Evolutionary conservation across 371 early-diverging fungal genomes (phyloP).

Genomic region (Syncephalastrum sp.): DNA sequence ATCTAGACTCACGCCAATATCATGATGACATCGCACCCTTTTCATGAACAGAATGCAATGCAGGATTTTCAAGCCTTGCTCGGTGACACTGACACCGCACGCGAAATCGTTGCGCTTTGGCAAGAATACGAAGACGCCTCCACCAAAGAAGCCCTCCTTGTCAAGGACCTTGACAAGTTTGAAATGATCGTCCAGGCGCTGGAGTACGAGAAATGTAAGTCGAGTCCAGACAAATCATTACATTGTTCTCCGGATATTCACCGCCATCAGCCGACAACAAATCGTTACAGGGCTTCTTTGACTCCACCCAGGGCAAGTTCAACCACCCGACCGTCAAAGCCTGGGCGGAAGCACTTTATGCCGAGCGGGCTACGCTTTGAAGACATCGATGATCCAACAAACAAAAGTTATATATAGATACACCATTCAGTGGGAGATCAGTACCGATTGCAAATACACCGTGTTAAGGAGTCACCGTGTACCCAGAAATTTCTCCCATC

Average conservation of each 20-base stretch:
- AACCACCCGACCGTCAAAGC: conserved; percentile 74
- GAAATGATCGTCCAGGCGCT: conserved; percentile 94
- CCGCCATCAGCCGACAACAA: conserved; percentile 57
- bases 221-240: background rate
- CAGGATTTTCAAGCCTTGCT: conserved; percentile 57
- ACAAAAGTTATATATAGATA: background rate
- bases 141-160: conserved; percentile 79
- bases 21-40: background rate
- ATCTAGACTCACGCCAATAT: no score
- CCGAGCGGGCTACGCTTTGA: conserved; percentile 49
- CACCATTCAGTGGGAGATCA: background rate
- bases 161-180: conserved; percentile 92
- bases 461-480: no score
- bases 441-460: no score
- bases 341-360: conserved; percentile 83
- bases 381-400: conserved; percentile 1
- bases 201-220: conserved; percentile 85
- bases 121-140: conserved; percentile 82
- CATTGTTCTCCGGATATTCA: background rate
- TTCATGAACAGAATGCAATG: conserved; percentile 62
- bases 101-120: conserved; percentile 81
- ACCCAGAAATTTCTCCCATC: no score
- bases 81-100: conserved; percentile 56
- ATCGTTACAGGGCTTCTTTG: conserved; percentile 76
- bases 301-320: conserved; percentile 76